These are phyloP conservation scores for Ceratobasidium sp. DNA, from an alignment of 1,284 basidiomycete genomes.

Conservation along the genomic window DNA sequence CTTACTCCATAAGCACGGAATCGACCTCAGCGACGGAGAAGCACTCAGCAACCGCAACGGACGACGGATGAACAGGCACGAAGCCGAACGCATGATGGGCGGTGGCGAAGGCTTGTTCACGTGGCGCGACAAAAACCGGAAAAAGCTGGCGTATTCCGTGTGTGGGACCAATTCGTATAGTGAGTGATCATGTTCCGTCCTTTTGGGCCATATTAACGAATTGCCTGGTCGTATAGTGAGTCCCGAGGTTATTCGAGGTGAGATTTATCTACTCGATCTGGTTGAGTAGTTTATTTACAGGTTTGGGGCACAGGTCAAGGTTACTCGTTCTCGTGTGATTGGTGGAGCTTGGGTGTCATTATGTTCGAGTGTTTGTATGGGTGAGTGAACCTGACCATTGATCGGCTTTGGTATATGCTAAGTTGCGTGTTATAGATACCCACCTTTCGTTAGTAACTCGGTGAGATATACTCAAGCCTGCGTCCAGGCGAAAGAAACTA, in stretches of 20 bases:
- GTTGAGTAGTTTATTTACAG: constrained; percentile 12
- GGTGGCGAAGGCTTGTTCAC: constrained; percentile 84
- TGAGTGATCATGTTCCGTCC: constrained; percentile 60
- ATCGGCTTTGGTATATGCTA: background rate
- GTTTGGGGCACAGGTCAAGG: constrained; percentile 71
- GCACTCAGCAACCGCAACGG: constrained; percentile 73
- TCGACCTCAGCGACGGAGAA: constrained; percentile 88
- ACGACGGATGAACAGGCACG: constrained; percentile 80
- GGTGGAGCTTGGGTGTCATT: constrained; percentile 98
- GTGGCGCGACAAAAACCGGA: constrained; percentile 93
- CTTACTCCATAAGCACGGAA: constrained; percentile 91
- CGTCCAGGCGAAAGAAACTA: constrained; percentile 9
- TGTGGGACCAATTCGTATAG: constrained; percentile 94
- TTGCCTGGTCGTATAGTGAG: constrained; percentile 71
- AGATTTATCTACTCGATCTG: background rate
- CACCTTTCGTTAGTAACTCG: constrained; percentile 93
- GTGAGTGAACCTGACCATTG: constrained; percentile 61
- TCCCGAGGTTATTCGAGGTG: constrained; percentile 89
- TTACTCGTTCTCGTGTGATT: constrained; percentile 95
- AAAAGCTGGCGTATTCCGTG: constrained; percentile 95
- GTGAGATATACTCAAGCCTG: constrained; percentile 61
- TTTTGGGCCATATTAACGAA: background rate
- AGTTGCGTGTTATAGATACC: constrained; percentile 73
- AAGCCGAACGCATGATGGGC: constrained; percentile 84
- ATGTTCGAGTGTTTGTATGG: constrained; percentile 92